Evolutionary conservation across 352 stramenopile genomes (phyloP).

Genomic region (Globisporangium perplexum): DNA sequence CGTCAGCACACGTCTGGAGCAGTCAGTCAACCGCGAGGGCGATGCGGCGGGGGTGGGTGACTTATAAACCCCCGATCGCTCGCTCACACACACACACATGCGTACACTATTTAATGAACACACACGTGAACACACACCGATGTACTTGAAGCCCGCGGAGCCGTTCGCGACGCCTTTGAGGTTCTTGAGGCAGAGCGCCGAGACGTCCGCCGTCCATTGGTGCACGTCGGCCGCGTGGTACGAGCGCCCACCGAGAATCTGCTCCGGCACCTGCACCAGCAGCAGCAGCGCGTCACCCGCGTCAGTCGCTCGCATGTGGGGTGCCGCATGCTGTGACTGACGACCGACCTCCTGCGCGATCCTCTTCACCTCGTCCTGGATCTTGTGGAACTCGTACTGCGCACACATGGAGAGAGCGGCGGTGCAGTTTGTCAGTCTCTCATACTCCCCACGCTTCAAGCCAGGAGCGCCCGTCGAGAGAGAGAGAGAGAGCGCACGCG

Average conservation of each 20-base stretch:
- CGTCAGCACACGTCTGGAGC: not conserved
- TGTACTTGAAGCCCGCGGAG: conserved; percentile 87
- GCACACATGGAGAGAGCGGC: not conserved
- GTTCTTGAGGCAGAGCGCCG: conserved; percentile 71
- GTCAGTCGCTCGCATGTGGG: too few species aligned
- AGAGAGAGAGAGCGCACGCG: too few species aligned
- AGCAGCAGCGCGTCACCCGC: too few species aligned
- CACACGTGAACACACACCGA: conserved; percentile 29
- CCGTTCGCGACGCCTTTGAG: conserved; percentile 82
- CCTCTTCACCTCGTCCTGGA: conserved; percentile 87
- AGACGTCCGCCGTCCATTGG: conserved; percentile 74
- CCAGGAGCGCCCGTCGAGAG: not conserved
- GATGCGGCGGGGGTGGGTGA: too few species aligned
- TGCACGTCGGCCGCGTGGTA: conserved; percentile 84
- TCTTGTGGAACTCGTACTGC: conserved; percentile 80
- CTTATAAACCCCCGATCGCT: not conserved
- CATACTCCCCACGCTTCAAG: too few species aligned
- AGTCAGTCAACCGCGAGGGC: not conserved
- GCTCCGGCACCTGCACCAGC: conserved; percentile 53
- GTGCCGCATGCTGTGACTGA: too few species aligned
- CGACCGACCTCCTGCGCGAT: conserved; percentile 52
- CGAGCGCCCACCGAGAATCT: conserved; percentile 48
- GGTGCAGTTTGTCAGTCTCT: not conserved
- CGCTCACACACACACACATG: not conserved
- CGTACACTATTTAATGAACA: conserved; percentile 11